Conservation (phyloP, 108 stramenopile genomes). For the Cyclotella sp. region DNA sequence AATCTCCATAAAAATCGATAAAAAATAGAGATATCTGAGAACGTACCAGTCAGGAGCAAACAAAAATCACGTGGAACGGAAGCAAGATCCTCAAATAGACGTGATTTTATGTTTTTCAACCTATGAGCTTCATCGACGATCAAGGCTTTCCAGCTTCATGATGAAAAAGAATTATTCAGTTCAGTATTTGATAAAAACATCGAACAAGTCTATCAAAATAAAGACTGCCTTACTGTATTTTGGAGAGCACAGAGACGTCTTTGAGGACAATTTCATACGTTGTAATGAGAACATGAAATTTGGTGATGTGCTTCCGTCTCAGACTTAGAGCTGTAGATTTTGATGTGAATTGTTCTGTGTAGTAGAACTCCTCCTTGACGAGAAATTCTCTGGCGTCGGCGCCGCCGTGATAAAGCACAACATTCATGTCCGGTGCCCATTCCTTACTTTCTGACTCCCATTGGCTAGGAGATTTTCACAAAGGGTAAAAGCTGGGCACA, state of each 20-base stretch:
- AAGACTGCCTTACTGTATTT: slow-evolving; percentile 63
- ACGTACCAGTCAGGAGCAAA: slow-evolving; percentile 96
- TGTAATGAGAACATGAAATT: slow-evolving; percentile 95
- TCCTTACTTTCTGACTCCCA: slow-evolving; percentile 92
- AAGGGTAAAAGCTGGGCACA: background rate
- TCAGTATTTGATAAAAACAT: slow-evolving; percentile 8
- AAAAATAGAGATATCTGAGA: slow-evolving; percentile 68
- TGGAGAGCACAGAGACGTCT: slow-evolving; percentile 81
- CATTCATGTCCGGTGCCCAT: slow-evolving; percentile 96
- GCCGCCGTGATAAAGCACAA: slow-evolving; percentile 93
- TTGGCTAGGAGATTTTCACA: slow-evolving; percentile 50
- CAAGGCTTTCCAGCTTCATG: slow-evolving; percentile 72
- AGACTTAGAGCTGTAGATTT: slow-evolving; percentile 69
- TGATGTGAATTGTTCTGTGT: slow-evolving; percentile 77
- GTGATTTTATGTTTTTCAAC: slow-evolving; percentile 86
- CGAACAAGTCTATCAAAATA: slow-evolving; percentile 57
- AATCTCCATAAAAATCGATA: background rate
- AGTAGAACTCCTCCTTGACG: slow-evolving; percentile 91
- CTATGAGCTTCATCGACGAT: slow-evolving; percentile 97
- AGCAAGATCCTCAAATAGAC: slow-evolving; percentile 77
- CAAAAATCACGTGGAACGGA: slow-evolving; percentile 84
- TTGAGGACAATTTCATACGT: slow-evolving; percentile 94
- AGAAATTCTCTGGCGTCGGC: slow-evolving; percentile 89
- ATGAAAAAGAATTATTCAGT: background rate
- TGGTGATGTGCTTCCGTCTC: slow-evolving; percentile 80